Conservation (phyloP, 148 eudicot genomes). For the Cornus suecica region DNA sequence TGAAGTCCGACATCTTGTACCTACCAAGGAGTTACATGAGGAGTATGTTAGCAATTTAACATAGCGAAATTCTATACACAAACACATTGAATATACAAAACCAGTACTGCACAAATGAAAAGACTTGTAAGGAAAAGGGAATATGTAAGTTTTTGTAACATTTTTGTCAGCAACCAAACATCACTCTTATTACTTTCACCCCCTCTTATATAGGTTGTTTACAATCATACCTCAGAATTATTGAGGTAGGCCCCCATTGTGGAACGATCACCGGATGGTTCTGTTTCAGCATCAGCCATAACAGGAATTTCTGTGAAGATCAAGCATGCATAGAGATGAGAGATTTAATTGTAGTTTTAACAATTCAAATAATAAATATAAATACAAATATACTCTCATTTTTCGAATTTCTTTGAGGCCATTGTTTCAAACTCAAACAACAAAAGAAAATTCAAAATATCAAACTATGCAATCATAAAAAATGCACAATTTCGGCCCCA, state of each 20-base stretch:
- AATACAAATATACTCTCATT: neutral
- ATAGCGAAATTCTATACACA: neutral
- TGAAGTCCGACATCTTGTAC: constrained; percentile 69
- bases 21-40: neutral
- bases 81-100: neutral
- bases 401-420: neutral
- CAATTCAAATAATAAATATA: neutral
- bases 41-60: neutral
- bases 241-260: constrained; percentile 39
- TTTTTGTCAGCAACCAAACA: neutral
- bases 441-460: too few relatives aligned
- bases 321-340: constrained; percentile 5
- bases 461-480: too few relatives aligned
- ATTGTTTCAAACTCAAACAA: neutral
- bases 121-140: neutral
- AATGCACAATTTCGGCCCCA: too few relatives aligned
- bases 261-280: constrained; percentile 37
- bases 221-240: constrained; percentile 46
- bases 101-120: neutral
- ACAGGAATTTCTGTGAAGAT: constrained; percentile 40
- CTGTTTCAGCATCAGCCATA: constrained; percentile 34
- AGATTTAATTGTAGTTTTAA: neutral
- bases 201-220: neutral
- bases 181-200: constrained; percentile 3
- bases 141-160: neutral